These are phyloP conservation scores for Aspergillus sclerotioniger DNA, from an alignment of 495 filamentous ascomycete genomes.

Conservation along the genomic window DNA sequence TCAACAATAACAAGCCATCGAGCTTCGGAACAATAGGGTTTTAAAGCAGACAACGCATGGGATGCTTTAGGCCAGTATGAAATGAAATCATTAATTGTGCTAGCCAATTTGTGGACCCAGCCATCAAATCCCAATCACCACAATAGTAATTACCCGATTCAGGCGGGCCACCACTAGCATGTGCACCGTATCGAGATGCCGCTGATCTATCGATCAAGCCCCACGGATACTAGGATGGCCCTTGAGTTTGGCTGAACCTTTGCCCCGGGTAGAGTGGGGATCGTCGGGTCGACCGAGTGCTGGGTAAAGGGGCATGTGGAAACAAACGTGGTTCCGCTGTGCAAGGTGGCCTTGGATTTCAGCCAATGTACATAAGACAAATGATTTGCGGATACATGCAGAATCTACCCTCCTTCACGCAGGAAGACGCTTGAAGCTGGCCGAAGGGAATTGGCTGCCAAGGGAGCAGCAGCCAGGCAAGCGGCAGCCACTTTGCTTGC, in stretches of 20 bases:
- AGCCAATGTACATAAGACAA: background rate
- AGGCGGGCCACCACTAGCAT: background rate
- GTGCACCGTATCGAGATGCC: slow-evolving; percentile 8
- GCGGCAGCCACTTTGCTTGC: background rate
- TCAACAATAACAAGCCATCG: background rate
- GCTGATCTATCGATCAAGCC: slow-evolving; percentile 5
- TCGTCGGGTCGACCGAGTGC: background rate
- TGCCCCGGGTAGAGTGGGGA: background rate
- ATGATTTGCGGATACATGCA: background rate
- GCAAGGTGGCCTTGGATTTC: background rate
- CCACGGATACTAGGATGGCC: slow-evolving; percentile 7
- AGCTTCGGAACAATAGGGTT: slow-evolving; percentile 7
- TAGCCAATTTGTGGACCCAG: slow-evolving; percentile 13
- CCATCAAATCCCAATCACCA: slow-evolving; percentile 16
- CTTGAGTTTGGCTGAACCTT: slow-evolving; percentile 4
- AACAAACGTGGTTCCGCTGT: slow-evolving; percentile 4
- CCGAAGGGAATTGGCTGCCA: no score
- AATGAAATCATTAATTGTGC: background rate
- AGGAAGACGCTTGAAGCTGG: background rate
- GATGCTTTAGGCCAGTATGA: background rate
- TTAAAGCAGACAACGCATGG: slow-evolving; percentile 9
- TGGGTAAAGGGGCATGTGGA: slow-evolving; percentile 1
- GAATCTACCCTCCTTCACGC: background rate
- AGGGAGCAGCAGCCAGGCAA: background rate
- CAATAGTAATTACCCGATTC: slow-evolving; percentile 15